Percentiles rank a stretch among this genome's conserved stretches.
Conservation (phyloP, 148 eudicot genomes). For the Linanthus parryae region DNA sequence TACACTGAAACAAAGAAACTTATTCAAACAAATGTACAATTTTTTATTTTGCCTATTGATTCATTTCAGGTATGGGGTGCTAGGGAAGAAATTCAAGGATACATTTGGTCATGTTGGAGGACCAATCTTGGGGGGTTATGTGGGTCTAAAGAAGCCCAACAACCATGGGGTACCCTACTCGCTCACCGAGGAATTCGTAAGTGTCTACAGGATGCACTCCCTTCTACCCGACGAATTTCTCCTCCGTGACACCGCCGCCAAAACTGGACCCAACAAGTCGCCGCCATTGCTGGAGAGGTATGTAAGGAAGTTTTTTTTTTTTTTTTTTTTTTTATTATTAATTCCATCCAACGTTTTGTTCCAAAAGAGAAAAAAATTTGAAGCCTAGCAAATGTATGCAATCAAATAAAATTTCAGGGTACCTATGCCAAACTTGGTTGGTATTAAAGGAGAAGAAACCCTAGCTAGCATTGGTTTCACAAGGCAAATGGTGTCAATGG, state of each 20-base stretch:
- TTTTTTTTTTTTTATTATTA: too few relatives aligned
- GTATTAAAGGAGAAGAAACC: conserved; percentile 17
- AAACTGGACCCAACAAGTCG: conserved; percentile 32
- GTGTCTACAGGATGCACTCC: conserved; percentile 42
- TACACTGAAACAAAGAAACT: not conserved
- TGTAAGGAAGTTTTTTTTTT: too few relatives aligned
- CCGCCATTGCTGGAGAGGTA: conserved; percentile 23
- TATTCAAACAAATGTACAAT: too few relatives aligned
- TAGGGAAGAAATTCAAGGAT: conserved; percentile 41
- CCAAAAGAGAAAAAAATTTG: too few relatives aligned
- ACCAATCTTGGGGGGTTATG: conserved; percentile 24
- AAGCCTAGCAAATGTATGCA: too few relatives aligned
- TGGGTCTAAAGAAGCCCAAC: conserved; percentile 25
- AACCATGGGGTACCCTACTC: conserved; percentile 42
- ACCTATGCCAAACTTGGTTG: conserved; percentile 22
- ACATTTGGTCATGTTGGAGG: conserved; percentile 28
- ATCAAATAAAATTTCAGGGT: conserved; percentile 16
- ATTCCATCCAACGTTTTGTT: too few relatives aligned
- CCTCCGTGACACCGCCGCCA: conserved; percentile 18
- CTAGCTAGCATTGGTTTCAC: conserved; percentile 22
- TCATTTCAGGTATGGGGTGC: conserved; percentile 34
- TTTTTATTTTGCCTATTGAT: too few relatives aligned
- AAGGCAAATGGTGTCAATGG: conserved; percentile 37
- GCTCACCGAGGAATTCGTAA: conserved; percentile 38
- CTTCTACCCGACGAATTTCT: conserved; percentile 29